Conservation (phyloP, 2,329 filamentous ascomycete genomes). For the Hypoxylon sp. region DNA sequence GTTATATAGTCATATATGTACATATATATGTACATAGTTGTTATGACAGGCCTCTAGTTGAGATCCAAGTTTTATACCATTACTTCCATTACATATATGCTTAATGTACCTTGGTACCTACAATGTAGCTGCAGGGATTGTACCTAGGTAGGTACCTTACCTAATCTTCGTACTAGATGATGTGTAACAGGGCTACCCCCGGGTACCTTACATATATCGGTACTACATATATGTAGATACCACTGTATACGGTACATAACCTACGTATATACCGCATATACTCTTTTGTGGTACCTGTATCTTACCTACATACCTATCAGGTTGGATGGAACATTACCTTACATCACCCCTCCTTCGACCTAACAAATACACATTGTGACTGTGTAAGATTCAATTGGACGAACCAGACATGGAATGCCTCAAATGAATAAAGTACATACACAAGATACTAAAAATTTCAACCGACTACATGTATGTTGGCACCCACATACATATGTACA, state of each 20-base stretch:
- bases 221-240: background rate
- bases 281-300: background rate
- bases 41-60: background rate
- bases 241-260: background rate
- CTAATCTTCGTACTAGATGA: background rate
- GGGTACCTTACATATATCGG: slow-evolving; percentile 11
- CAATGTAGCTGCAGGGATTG: background rate
- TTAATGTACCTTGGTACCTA: too few species aligned
- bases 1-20: too few species aligned
- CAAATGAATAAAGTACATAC: background rate
- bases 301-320: too few species aligned
- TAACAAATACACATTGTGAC: background rate
- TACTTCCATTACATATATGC: background rate
- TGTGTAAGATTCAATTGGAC: slow-evolving; percentile 6
- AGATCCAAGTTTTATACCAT: background rate
- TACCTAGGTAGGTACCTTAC: background rate
- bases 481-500: background rate
- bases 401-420: background rate
- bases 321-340: slow-evolving; percentile 3
- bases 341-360: slow-evolving; percentile 12
- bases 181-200: background rate
- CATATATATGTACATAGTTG: too few species aligned
- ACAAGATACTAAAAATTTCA: background rate
- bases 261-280: background rate
- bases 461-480: background rate